Evolutionary conservation across 2,329 filamentous ascomycete species (phyloP).

Genomic region (Herpotrichia juniperi): DNA sequence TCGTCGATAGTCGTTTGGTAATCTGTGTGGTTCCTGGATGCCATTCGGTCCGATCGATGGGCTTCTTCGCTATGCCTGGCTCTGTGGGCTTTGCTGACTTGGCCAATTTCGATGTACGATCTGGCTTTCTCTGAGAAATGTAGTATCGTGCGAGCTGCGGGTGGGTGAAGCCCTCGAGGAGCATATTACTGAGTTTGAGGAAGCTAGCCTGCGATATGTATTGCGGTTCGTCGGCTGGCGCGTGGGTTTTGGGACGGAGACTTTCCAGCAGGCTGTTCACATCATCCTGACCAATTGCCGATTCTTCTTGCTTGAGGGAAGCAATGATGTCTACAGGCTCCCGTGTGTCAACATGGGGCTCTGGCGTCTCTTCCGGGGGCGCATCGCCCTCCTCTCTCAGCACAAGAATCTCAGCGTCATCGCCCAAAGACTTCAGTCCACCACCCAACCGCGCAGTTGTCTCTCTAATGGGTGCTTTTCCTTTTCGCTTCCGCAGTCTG

Average conservation of each 20-base stretch:
- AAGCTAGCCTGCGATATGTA: conserved; percentile 36
- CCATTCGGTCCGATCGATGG: conserved; percentile 36
- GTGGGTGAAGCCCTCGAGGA: conserved; percentile 35
- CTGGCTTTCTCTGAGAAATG: conserved; percentile 14
- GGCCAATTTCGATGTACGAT: conserved; percentile 23
- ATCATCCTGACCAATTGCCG: conserved; percentile 31
- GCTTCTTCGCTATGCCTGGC: conserved; percentile 18
- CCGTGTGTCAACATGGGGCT: conserved; percentile 1
- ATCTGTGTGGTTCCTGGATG: conserved; percentile 36
- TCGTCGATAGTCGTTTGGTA: conserved; percentile 28
- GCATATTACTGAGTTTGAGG: conserved; percentile 26
- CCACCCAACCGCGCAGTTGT: conserved; percentile 30
- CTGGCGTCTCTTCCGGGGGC: conserved; percentile 3
- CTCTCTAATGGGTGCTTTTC: conserved; percentile 31
- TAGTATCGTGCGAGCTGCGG: conserved; percentile 40
- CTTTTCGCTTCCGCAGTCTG: conserved; percentile 27
- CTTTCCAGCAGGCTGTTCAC: conserved; percentile 37
- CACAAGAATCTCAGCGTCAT: conserved; percentile 43
- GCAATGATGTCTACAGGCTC: conserved; percentile 32
- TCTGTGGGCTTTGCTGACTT: conserved; percentile 24
- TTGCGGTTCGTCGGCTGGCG: conserved; percentile 26
- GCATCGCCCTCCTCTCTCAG: conserved; percentile 31
- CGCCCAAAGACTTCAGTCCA: conserved; percentile 39
- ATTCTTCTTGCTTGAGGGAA: conserved; percentile 32
- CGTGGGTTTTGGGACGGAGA: conserved; percentile 31